phyloP scores from a whole-genome alignment of 2,329 filamentous ascomycete species.

The Penicillium sclerotigenum region DNA sequence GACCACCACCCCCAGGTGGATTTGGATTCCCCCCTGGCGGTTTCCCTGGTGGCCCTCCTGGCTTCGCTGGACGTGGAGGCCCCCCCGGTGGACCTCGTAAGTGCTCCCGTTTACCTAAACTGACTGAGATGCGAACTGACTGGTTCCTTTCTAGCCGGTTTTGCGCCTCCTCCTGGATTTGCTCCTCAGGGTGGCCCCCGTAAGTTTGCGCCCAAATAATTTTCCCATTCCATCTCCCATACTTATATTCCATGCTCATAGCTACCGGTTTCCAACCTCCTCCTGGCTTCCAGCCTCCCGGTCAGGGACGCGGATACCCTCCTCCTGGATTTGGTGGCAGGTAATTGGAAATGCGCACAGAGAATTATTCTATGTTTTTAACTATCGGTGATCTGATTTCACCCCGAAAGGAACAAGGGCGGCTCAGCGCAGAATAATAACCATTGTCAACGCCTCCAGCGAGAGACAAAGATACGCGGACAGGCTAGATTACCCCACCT shows the following conservation, averaged over 20 bases:
- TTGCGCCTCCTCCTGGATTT: constrained; percentile 49
- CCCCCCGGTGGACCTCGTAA: constrained; percentile 51
- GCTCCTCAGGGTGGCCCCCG: constrained; percentile 45
- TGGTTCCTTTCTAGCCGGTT: constrained; percentile 39
- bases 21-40: constrained; percentile 53
- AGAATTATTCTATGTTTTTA: constrained; percentile 25
- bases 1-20: constrained; percentile 63
- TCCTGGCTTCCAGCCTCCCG: constrained; percentile 70
- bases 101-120: constrained; percentile 32
- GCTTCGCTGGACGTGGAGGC: constrained; percentile 52
- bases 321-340: constrained; percentile 50
- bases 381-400: constrained; percentile 22
- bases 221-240: constrained; percentile 9
- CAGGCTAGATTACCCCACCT: constrained; percentile 28
- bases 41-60: constrained; percentile 52
- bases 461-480: constrained; percentile 18
- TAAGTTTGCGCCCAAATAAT: constrained; percentile 33
- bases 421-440: constrained; percentile 11
- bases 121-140: constrained; percentile 18
- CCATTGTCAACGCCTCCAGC: constrained; percentile 14
- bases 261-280: constrained; percentile 57
- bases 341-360: constrained; percentile 28
- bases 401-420: constrained; percentile 13
- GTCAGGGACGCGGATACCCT: constrained; percentile 51
- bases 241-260: constrained; percentile 44